A percentile compares a stretch with the other conserved stretches of the same genome.
These are phyloP conservation scores for Afroboletus lepidellus DNA, from an alignment of 1,284 basidiomycete species.

Conservation along the genomic window DNA sequence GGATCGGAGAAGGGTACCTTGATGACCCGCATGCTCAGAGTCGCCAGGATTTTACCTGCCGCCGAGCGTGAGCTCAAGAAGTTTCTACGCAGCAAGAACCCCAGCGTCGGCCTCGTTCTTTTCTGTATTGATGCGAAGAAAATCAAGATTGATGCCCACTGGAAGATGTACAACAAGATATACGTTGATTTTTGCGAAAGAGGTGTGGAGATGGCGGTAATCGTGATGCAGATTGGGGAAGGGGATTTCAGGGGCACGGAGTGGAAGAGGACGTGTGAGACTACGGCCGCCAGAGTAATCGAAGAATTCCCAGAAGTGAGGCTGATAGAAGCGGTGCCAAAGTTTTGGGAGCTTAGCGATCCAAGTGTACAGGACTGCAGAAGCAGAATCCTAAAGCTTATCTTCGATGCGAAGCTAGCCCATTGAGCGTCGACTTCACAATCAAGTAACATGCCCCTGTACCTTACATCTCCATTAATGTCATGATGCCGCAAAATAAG, in stretches of 20 bases:
- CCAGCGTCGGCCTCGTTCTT: slow-evolving; percentile 19
- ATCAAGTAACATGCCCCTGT: neutral
- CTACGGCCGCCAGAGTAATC: slow-evolving; percentile 9
- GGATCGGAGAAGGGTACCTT: slow-evolving; percentile 3
- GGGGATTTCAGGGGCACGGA: slow-evolving; percentile 2
- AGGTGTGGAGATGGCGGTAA: slow-evolving; percentile 18
- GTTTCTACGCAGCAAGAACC: slow-evolving; percentile 14
- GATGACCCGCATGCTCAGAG: slow-evolving; percentile 4
- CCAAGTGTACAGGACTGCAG: slow-evolving; percentile 20
- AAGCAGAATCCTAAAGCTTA: slow-evolving; percentile 20
- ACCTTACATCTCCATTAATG: slow-evolving; percentile 1
- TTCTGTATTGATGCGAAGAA: slow-evolving; percentile 25
- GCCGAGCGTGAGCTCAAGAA: slow-evolving; percentile 22
- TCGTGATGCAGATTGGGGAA: slow-evolving; percentile 35
- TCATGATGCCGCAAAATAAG: neutral
- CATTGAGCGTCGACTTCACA: neutral
- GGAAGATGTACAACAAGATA: slow-evolving; percentile 26
- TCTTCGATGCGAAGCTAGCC: slow-evolving; percentile 7
- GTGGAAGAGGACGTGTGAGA: slow-evolving; percentile 21
- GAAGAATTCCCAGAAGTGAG: slow-evolving; percentile 11
- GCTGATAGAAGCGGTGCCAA: slow-evolving; percentile 22
- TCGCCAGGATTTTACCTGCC: slow-evolving; percentile 4
- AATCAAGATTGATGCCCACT: slow-evolving; percentile 12
- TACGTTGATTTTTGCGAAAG: slow-evolving; percentile 15
- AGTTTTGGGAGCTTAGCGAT: slow-evolving; percentile 15